These are phyloP conservation scores for Candida nemodendra DNA, from an alignment of 805 yeast species.

Conservation along the genomic window DNA sequence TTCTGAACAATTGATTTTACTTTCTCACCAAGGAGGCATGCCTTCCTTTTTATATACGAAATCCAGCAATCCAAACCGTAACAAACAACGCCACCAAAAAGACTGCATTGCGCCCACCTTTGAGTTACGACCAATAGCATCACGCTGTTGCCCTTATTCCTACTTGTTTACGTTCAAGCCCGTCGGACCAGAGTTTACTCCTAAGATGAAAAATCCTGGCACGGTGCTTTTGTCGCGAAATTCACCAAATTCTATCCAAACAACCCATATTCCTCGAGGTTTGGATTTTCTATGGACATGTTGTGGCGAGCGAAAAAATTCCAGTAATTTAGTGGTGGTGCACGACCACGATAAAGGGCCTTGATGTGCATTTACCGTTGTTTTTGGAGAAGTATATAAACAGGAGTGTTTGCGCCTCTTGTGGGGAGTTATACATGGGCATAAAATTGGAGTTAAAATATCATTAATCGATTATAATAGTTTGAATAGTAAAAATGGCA, in stretches of 20 bases:
- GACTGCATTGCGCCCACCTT: background rate
- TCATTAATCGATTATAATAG: too few relatives aligned
- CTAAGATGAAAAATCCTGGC: conserved; percentile 18
- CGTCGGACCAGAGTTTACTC: conserved; percentile 19
- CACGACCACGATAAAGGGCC: conserved; percentile 9
- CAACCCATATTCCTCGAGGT: conserved; percentile 7
- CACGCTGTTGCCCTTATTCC: background rate
- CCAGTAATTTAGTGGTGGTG: conserved; percentile 3
- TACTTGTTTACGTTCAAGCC: too few relatives aligned
- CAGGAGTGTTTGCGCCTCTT: conserved; percentile 13
- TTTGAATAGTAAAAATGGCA: conserved; percentile 62
- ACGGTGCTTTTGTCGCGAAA: conserved; percentile 22
- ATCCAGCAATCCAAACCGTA: too few relatives aligned
- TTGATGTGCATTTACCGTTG: conserved; percentile 8
- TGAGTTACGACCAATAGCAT: conserved; percentile 2
- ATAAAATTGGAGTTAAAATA: too few relatives aligned
- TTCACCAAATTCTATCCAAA: conserved; percentile 11
- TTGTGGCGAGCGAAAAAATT: conserved; percentile 11
- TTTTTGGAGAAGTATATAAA: conserved; percentile 16
- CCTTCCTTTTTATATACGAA: too few relatives aligned
- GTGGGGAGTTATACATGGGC: conserved; percentile 2
- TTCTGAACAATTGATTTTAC: background rate
- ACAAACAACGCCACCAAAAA: too few relatives aligned
- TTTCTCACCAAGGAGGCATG: too few relatives aligned
- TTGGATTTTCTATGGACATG: conserved; percentile 20